Conservation (phyloP, 78 protist species). For the Isochrysis galbana region DNA sequence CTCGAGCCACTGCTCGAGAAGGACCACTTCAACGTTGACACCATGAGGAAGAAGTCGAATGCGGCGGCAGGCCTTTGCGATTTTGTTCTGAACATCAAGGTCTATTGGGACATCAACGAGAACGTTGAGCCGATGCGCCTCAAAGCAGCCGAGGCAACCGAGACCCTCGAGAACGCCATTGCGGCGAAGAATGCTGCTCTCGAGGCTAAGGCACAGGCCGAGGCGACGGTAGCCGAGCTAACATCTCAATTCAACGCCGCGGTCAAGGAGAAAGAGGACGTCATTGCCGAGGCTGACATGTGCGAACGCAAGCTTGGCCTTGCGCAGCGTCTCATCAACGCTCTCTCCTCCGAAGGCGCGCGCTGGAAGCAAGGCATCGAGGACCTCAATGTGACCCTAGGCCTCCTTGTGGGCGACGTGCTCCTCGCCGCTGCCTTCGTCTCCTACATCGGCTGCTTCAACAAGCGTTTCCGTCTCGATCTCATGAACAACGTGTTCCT, state of each 20-base stretch:
- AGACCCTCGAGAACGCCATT: conserved; percentile 57
- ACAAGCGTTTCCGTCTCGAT: conserved; percentile 51
- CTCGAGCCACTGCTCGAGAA: conserved; percentile 16
- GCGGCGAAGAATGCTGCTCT: conserved; percentile 51
- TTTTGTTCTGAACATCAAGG: conserved; percentile 60
- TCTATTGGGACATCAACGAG: conserved; percentile 67
- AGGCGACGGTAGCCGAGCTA: conserved; percentile 63
- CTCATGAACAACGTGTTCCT: conserved; percentile 44
- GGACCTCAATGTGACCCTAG: neutral
- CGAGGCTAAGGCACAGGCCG: conserved; percentile 24
- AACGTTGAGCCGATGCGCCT: conserved; percentile 74
- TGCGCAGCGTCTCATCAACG: conserved; percentile 73
- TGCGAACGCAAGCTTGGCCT: conserved; percentile 61
- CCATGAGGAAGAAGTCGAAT: conserved; percentile 31
- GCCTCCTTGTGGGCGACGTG: conserved; percentile 71
- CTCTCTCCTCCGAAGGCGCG: conserved; percentile 66
- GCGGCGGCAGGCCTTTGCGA: conserved; percentile 79
- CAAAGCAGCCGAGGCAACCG: conserved; percentile 36
- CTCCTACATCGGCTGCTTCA: conserved; percentile 77
- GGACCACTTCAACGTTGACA: conserved; percentile 48
- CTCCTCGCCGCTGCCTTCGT: conserved; percentile 73
- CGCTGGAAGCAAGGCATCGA: conserved; percentile 63
- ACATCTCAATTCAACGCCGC: conserved; percentile 49
- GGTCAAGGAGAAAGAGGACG: conserved; percentile 46
- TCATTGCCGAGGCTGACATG: conserved; percentile 59